Base-by-base conservation (phyloP, 495 filamentous ascomycete species). In the Zalerion maritima region DNA sequence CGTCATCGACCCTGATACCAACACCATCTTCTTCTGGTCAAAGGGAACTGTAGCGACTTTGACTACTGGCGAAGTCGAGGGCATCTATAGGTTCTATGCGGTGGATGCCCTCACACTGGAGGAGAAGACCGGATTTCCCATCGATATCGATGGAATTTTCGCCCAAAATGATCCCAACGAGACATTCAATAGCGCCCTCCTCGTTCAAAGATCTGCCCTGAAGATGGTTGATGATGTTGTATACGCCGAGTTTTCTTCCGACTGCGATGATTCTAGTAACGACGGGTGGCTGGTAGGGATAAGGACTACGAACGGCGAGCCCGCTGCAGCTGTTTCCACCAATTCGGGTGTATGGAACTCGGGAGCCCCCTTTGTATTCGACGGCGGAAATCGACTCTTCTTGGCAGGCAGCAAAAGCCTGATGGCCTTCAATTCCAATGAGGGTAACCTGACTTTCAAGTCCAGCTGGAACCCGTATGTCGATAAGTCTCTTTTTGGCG, bases 21-120 rank as follows among this genome's bases (percentile, higher is more conserved):
- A 54, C 26, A 55, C 47, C 17, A 35, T 47, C 6, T 60, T 57
- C 37, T 52, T 60, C 18, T 58, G 38, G 28, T 40, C 53, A 3
- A 60, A 61, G 37, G 41, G 37, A 9, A 38, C 32, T 14, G n/a
- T n/a, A n/a, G n/a, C n/a, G n/a, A 35, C 12, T 22, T 26, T 25
- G 17, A 13, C 5, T 16, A 0, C 10, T 14, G 28, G 32, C 21
- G 9, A n/a, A n/a, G n/a, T n/a, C n/a, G n/a, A n/a, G n/a, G n/a
- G n/a, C n/a, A n/a, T n/a, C n/a, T 45, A 53, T 27, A 32, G 38
- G 21, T 47, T 59, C 28, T 46, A 60, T 30, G 52, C 49, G 14
- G 40, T 60, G 11, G 38, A 58, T 28, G 37, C 45, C 13, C 38
- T 41, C 18, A 58, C 50, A 3, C 26, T 58, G 20, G 28, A 43